These are phyloP conservation scores for Annulohypoxylon nitens DNA, from an alignment of 495 filamentous ascomycete species.

Conservation along the genomic window DNA sequence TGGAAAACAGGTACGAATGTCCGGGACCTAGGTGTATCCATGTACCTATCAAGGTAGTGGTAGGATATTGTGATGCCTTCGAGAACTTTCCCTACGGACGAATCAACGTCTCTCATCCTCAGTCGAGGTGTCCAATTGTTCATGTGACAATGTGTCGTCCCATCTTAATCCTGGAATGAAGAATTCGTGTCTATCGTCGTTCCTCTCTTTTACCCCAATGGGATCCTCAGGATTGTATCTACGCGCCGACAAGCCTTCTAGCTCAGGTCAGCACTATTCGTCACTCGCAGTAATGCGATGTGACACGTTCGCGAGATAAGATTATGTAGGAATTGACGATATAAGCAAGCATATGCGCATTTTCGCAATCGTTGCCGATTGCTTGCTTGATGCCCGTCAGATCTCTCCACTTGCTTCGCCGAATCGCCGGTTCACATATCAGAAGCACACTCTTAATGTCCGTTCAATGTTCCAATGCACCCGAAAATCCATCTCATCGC, in stretches of 20 bases:
- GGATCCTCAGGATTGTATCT: conserved; percentile 30
- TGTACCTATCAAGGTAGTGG: not conserved
- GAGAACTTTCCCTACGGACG: conserved; percentile 31
- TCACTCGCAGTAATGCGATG: conserved; percentile 43
- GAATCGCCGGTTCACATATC: not conserved
- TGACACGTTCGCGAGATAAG: conserved; percentile 26
- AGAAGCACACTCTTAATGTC: not conserved
- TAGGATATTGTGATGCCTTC: conserved; percentile 27
- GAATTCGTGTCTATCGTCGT: conserved; percentile 35
- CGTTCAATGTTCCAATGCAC: conserved; percentile 4
- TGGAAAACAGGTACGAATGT: not conserved
- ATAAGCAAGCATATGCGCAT: conserved; percentile 10
- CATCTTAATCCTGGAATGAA: conserved; percentile 36
- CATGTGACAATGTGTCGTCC: conserved; percentile 33
- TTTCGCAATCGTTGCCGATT: conserved; percentile 13
- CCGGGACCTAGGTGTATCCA: not conserved
- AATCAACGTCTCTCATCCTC: conserved; percentile 10
- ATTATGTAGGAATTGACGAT: not conserved
- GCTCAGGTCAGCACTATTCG: conserved; percentile 26
- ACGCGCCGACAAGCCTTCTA: conserved; percentile 48
- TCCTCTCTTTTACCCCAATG: conserved; percentile 47
- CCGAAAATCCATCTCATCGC: conserved; percentile 21
- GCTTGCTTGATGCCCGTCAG: conserved; percentile 24
- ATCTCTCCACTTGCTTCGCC: conserved; percentile 25
- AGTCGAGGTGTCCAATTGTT: conserved; percentile 1